Evolutionary conservation across 805 yeast genomes (phyloP), one percentile per base, ranked within the genome.

Genomic region (Saturnispora kantuleensis): DNA sequence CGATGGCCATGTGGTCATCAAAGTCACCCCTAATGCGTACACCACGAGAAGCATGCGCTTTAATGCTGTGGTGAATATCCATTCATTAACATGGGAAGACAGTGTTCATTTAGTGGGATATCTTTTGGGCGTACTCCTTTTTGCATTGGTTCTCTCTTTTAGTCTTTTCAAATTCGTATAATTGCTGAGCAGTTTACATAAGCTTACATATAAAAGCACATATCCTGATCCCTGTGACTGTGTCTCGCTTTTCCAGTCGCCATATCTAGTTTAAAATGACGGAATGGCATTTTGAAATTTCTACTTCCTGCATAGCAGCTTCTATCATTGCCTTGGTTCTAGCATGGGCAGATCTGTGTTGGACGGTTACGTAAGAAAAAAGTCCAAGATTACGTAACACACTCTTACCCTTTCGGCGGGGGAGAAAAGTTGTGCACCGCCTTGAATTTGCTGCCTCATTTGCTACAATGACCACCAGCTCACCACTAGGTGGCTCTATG

Each of bases 401-500:
- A 21, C 26, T 21, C 26, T 6, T 21, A 21, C 8, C 2, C 26
- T 5, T 21, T 21, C 26, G 10, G 10, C 34, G 10, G 15, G 15
- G 6, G 32, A 12, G 21, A n/a, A 11, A 31, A 31, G 16, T 29
- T 16, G 12, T 40, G 32, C 42, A 40, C 42, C n/a, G 42, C 42
- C 42, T 40, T 40, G 42, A 40, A 40, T 33, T 40, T 26, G 8
- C 26, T 21, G 3, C 26, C 26, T 21, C 26, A 21, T 21, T 21
- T 21, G 26, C 26, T 21, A 6, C 26, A 5, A 21, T 21, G 26
- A 21, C 26, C 26, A 21, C 26, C 26, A 21, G 26, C 26, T 21
- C 26, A 21, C 26, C 26, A 21, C 8, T 21, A 21, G 26, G 26
- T 21, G 26, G 26, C 26, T 21, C 26, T 21, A 40, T 40, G 11